Percentiles rank a stretch among this genome's conserved stretches.
Conservation (phyloP, 768 basidiomycete species). For the Hygrophorus russula region DNA sequence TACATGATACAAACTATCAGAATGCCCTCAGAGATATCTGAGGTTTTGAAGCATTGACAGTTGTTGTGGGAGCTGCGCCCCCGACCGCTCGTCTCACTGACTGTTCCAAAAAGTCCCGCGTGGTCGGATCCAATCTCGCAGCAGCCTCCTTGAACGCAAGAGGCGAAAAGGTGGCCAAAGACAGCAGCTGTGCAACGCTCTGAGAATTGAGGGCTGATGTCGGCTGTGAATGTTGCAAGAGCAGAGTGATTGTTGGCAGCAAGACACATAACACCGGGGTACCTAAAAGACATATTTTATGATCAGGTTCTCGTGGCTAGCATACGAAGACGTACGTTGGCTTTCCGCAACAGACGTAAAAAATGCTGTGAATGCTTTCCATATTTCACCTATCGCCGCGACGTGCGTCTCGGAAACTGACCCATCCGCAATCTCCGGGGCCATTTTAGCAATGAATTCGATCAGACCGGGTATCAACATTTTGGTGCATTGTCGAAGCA, state of each 20-base stretch:
- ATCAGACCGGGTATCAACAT: slow-evolving; percentile 74
- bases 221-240: slow-evolving; percentile 44
- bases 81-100: slow-evolving; percentile 70
- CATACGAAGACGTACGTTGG: slow-evolving; percentile 39
- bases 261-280: slow-evolving; percentile 57
- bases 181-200: slow-evolving; percentile 56
- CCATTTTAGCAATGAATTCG: slow-evolving; percentile 64
- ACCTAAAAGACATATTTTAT: slow-evolving; percentile 28
- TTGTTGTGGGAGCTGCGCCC: slow-evolving; percentile 20
- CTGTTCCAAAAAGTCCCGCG: slow-evolving; percentile 57
- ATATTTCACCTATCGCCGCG: slow-evolving; percentile 63
- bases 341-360: slow-evolving; percentile 44
- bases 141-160: slow-evolving; percentile 80
- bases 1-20: slow-evolving; percentile 16
- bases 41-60: slow-evolving; percentile 40
- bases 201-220: slow-evolving; percentile 38
- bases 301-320: slow-evolving; percentile 4
- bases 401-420: slow-evolving; percentile 43
- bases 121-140: slow-evolving; percentile 44
- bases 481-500: slow-evolving; percentile 61
- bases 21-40: slow-evolving; percentile 74
- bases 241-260: slow-evolving; percentile 62
- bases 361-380: slow-evolving; percentile 69
- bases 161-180: slow-evolving; percentile 62
- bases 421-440: slow-evolving; percentile 48